These are phyloP conservation scores for Phytomonas sp. DNA, from an alignment of 208 protist genomes.

Conservation along the genomic window DNA sequence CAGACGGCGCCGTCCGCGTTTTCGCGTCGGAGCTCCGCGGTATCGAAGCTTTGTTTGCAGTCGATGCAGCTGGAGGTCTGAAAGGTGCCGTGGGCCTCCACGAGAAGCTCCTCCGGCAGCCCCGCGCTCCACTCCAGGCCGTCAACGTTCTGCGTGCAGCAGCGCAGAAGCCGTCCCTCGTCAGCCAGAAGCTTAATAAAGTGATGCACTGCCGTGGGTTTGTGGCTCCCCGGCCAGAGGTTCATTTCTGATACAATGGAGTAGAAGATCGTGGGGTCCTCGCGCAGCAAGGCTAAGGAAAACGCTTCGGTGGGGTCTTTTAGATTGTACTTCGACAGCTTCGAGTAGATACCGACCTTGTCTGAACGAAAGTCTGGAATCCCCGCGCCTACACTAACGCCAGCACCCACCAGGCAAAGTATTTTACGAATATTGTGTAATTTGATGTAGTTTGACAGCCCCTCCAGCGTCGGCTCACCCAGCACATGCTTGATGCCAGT, in stretches of 20 bases:
- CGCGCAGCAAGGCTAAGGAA: constrained; percentile 78
- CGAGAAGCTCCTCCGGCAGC: constrained; percentile 63
- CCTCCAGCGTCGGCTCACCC: constrained; percentile 37
- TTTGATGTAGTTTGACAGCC: constrained; percentile 62
- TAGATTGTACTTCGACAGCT: constrained; percentile 88
- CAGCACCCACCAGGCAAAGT: constrained; percentile 87
- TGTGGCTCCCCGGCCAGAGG: constrained; percentile 72
- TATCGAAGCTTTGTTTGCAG: constrained; percentile 47
- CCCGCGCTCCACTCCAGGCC: constrained; percentile 84
- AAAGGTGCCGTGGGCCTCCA: constrained; percentile 96
- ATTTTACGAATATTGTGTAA: constrained; percentile 63
- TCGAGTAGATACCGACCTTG: constrained; percentile 86
- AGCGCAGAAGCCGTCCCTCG: constrained; percentile 85
- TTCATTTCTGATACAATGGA: constrained; percentile 78
- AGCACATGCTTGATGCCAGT: constrained; percentile 26
- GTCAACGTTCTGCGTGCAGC: constrained; percentile 98
- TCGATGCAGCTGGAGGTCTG: constrained; percentile 77
- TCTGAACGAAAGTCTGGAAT: constrained; percentile 95
- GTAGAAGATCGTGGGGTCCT: constrained; percentile 89
- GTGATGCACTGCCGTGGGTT: constrained; percentile 86
- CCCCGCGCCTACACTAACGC: constrained; percentile 87
- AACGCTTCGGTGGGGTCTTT: constrained; percentile 86
- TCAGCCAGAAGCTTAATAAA: constrained; percentile 91
- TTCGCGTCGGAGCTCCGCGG: constrained; percentile 21
- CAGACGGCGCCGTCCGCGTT: constrained; percentile 37